Evolutionary conservation across 163 green algal species (phyloP).

Genomic region (Scenedesmus sp.): DNA sequence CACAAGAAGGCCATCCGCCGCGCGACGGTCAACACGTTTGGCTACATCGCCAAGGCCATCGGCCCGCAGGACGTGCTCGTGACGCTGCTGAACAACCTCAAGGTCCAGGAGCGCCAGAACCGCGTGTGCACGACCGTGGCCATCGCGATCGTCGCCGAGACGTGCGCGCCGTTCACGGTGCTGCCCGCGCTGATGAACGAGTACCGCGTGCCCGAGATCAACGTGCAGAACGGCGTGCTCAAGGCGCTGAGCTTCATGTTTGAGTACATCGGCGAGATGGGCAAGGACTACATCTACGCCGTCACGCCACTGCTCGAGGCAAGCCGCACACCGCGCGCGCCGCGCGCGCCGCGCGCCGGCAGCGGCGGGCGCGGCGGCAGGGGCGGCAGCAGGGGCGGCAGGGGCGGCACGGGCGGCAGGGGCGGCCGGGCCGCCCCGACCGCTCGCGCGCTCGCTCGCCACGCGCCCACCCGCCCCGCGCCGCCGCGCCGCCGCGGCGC

Average conservation of each 20-base stretch:
- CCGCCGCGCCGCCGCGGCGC: not conserved
- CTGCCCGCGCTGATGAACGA: conserved; percentile 99
- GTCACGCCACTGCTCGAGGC: conserved; percentile 95
- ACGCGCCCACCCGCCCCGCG: too few relatives aligned
- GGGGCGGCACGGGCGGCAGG: too few relatives aligned
- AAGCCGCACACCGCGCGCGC: too few relatives aligned
- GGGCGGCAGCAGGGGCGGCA: too few relatives aligned
- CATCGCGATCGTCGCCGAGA: conserved; percentile 99
- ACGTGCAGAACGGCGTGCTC: conserved; percentile 96
- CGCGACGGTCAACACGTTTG: conserved; percentile 99
- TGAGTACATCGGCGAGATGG: conserved; percentile 99
- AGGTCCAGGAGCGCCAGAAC: conserved; percentile 99
- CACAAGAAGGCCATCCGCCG: conserved; percentile 92
- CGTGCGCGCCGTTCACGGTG: conserved; percentile 98
- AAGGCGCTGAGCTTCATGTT: conserved; percentile 98
- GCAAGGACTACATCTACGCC: conserved; percentile 92
- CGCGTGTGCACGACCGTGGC: conserved; percentile 99
- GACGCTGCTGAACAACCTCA: conserved; percentile 99
- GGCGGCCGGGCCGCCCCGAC: too few relatives aligned
- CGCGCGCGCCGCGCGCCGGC: conserved; percentile 71
- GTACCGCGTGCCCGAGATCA: conserved; percentile 97
- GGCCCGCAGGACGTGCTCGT: conserved; percentile 98
- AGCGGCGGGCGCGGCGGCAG: too few relatives aligned
- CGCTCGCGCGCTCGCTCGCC: too few relatives aligned
- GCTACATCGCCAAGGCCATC: conserved; percentile 99